Evolutionary conservation across 2,329 filamentous ascomycete species (phyloP).

Genomic region (Torrubiellomyces zombiae): DNA sequence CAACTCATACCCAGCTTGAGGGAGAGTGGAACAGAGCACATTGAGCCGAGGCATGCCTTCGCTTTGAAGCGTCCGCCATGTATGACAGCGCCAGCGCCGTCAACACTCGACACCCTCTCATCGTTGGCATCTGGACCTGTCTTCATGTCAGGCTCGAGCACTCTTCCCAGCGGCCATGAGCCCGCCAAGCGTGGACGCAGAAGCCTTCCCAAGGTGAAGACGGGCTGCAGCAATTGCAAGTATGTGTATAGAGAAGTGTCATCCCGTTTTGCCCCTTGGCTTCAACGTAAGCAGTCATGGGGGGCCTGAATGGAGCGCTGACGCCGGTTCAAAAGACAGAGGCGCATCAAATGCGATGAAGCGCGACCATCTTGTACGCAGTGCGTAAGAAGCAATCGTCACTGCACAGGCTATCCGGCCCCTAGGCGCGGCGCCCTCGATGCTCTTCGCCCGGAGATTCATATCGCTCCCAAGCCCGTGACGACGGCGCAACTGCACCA

Average conservation of each 20-base stretch:
- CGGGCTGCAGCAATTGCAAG: conserved; percentile 53
- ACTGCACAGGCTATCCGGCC: conserved; percentile 45
- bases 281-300: conserved; percentile 2
- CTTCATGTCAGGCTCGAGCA: no score
- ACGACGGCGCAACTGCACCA: conserved; percentile 9
- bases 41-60: no score
- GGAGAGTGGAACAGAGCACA: no score
- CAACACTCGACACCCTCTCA: neutral
- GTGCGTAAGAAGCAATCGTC: conserved; percentile 40
- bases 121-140: neutral
- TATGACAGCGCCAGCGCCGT: no score
- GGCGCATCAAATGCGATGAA: conserved; percentile 53
- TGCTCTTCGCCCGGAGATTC: conserved; percentile 28
- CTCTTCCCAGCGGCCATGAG: no score
- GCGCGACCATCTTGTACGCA: conserved; percentile 41
- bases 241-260: no score
- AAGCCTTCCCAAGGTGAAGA: conserved; percentile 47
- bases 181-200: conserved; percentile 27
- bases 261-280: no score
- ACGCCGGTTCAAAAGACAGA: conserved; percentile 32
- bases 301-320: conserved; percentile 4
- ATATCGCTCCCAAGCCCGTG: conserved; percentile 31
- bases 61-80: no score
- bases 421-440: conserved; percentile 30
- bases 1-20: no score